Conservation (phyloP, 2,329 filamentous ascomycete species). For the Lasiodiplodia gonubiensis region DNA sequence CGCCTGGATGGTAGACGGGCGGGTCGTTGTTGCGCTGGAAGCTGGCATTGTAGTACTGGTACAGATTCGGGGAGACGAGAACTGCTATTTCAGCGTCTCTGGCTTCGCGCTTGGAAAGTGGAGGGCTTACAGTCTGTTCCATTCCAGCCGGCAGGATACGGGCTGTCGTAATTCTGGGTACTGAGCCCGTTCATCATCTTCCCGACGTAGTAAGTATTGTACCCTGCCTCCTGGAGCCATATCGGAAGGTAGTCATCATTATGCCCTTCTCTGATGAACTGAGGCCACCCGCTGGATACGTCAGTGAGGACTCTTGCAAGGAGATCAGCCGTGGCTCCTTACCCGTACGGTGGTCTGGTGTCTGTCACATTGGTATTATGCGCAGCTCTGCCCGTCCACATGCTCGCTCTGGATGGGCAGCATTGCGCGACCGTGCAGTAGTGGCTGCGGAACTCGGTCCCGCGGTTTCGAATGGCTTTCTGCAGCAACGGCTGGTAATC, state of each 20-base stretch:
- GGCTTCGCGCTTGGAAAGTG: neutral
- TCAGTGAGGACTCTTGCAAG: conserved; percentile 23
- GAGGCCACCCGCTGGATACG: conserved; percentile 60
- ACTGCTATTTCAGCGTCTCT: conserved; percentile 37
- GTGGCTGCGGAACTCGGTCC: conserved; percentile 66
- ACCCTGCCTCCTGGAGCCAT: conserved; percentile 71
- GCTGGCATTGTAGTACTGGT: conserved; percentile 69
- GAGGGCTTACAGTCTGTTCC: conserved; percentile 44
- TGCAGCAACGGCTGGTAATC: conserved; percentile 65
- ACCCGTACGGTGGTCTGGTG: conserved; percentile 58
- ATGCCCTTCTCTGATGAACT: conserved; percentile 68
- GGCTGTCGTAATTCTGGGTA: conserved; percentile 64
- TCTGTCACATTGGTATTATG: conserved; percentile 75
- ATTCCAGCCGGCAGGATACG: conserved; percentile 65
- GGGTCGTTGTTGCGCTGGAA: conserved; percentile 65
- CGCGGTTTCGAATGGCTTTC: conserved; percentile 62
- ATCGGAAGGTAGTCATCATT: conserved; percentile 72
- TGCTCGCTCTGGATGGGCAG: conserved; percentile 68
- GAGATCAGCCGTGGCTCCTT: conserved; percentile 32
- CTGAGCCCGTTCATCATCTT: conserved; percentile 73
- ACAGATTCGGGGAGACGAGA: conserved; percentile 70
- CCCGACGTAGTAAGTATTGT: conserved; percentile 73
- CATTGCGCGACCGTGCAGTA: conserved; percentile 71
- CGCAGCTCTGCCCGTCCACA: conserved; percentile 69
- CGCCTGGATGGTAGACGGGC: conserved; percentile 61